Percentiles rank a stretch among this genome's conserved stretches.
Conservation (phyloP, 2,329 filamentous ascomycete species). For the Pyrenochaeta sp. region DNA sequence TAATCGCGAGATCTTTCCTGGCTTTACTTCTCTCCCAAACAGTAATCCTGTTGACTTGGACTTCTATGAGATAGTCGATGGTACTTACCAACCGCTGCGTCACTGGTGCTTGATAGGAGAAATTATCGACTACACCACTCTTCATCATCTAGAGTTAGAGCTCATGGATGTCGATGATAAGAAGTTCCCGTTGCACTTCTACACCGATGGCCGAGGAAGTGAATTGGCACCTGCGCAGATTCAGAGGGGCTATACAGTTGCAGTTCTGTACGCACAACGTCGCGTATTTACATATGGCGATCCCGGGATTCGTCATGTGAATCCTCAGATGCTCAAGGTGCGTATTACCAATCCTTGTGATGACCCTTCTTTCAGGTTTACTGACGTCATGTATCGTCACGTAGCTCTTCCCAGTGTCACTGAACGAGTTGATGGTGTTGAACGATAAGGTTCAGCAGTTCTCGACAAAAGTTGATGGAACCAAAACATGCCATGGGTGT, state of each 20-base stretch:
- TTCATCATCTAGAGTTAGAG: conserved; percentile 32
- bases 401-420: conserved; percentile 29
- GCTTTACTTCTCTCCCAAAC: conserved; percentile 27
- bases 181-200: conserved; percentile 36
- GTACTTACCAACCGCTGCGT: conserved; percentile 18
- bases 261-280: conserved; percentile 17
- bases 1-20: conserved; percentile 24
- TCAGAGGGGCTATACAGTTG: conserved; percentile 31
- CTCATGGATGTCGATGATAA: conserved; percentile 33
- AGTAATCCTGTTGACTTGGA: conserved; percentile 5
- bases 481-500: conserved; percentile 28
- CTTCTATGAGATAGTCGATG: not conserved
- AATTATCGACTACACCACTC: conserved; percentile 26
- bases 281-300: conserved; percentile 18
- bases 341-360: conserved; percentile 9
- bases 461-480: conserved; percentile 20
- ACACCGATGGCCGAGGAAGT: conserved; percentile 33
- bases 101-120: conserved; percentile 34
- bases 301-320: conserved; percentile 23
- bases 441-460: conserved; percentile 24
- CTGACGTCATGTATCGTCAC: conserved; percentile 5
- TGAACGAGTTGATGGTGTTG: conserved; percentile 22
- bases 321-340: conserved; percentile 30
- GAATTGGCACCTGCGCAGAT: conserved; percentile 28
- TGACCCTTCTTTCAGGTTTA: conserved; percentile 7